Conservation (phyloP, 2,329 filamentous ascomycete genomes). For the Penicillium aurantiogriseum region DNA sequence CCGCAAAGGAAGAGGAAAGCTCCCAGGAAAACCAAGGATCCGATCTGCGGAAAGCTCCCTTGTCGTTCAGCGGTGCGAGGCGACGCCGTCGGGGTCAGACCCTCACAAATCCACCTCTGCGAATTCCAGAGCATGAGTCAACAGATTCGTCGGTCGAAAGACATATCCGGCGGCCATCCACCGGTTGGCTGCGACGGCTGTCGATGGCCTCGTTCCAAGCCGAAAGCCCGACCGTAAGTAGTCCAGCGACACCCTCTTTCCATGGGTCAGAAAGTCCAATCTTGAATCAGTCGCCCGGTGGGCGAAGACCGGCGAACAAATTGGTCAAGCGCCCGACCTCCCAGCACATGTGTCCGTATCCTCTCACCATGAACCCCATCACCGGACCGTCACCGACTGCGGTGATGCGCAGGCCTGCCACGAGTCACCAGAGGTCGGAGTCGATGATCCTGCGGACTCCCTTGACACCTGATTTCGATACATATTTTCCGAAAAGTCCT, state of each 20-base stretch:
- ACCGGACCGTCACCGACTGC: slow-evolving; percentile 44
- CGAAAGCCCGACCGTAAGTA: slow-evolving; percentile 49
- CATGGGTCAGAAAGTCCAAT: slow-evolving; percentile 56
- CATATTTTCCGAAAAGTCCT: slow-evolving; percentile 18
- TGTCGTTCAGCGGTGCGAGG: slow-evolving; percentile 31
- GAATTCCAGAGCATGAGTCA: slow-evolving; percentile 27
- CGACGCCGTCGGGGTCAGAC: slow-evolving; percentile 40
- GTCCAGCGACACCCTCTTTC: slow-evolving; percentile 53
- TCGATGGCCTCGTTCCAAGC: slow-evolving; percentile 52
- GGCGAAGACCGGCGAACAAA: slow-evolving; percentile 52
- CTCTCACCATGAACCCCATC: slow-evolving; percentile 28
- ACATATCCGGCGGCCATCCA: slow-evolving; percentile 41
- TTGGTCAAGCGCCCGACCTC: slow-evolving; percentile 62
- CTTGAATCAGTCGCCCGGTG: slow-evolving; percentile 33
- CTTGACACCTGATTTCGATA: slow-evolving; percentile 31
- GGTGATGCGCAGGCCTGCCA: slow-evolving; percentile 57
- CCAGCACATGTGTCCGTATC: slow-evolving; percentile 40
- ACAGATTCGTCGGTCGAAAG: slow-evolving; percentile 14
- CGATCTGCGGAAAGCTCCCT: slow-evolving; percentile 25
- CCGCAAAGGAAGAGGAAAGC: slow-evolving; percentile 16
- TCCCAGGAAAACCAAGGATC: slow-evolving; percentile 11
- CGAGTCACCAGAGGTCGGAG: slow-evolving; percentile 61
- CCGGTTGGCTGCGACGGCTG: slow-evolving; percentile 58
- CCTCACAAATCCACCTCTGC: slow-evolving; percentile 32
- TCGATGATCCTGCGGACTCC: slow-evolving; percentile 49